Conservation (phyloP, 495 filamentous ascomycete genomes). For the Talaromyces proteolyticus region DNA sequence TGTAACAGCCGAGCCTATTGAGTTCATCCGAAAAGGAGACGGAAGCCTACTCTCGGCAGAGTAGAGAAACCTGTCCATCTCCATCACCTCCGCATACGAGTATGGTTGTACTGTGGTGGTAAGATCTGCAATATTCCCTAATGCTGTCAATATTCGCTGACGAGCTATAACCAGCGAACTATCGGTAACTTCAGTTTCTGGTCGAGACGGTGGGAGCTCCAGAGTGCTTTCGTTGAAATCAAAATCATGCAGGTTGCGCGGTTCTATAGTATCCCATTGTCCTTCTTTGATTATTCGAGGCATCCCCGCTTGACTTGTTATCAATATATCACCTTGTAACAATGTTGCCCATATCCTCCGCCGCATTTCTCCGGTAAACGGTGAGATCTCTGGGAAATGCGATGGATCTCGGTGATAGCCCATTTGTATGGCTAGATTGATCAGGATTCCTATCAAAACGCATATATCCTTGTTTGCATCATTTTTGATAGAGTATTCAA, state of each 20-base stretch:
- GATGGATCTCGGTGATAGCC: conserved; percentile 43
- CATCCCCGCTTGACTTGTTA: conserved; percentile 34
- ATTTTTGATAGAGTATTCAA: conserved; percentile 27
- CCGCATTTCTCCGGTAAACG: conserved; percentile 50
- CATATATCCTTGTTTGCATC: conserved; percentile 36
- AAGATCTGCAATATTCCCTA: not conserved
- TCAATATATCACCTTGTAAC: conserved; percentile 39
- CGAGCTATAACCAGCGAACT: not conserved
- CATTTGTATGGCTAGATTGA: conserved; percentile 37
- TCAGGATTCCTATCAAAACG: conserved; percentile 27
- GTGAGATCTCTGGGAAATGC: conserved; percentile 37
- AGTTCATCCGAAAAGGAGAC: not conserved
- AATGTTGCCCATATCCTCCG: conserved; percentile 48
- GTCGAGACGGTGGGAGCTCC: conserved; percentile 24
- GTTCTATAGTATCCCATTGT: conserved; percentile 30
- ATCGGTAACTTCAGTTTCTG: conserved; percentile 6
- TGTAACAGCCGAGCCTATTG: not conserved
- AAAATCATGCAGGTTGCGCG: conserved; percentile 34
- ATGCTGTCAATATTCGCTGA: not conserved
- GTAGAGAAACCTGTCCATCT: not conserved
- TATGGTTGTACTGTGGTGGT: not conserved
- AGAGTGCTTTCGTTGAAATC: conserved; percentile 32
- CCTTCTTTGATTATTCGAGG: conserved; percentile 23
- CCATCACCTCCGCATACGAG: not conserved
- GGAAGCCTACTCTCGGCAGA: not conserved